Conservation (phyloP, 495 filamentous ascomycete genomes). For the Glarea lozoyensis region DNA sequence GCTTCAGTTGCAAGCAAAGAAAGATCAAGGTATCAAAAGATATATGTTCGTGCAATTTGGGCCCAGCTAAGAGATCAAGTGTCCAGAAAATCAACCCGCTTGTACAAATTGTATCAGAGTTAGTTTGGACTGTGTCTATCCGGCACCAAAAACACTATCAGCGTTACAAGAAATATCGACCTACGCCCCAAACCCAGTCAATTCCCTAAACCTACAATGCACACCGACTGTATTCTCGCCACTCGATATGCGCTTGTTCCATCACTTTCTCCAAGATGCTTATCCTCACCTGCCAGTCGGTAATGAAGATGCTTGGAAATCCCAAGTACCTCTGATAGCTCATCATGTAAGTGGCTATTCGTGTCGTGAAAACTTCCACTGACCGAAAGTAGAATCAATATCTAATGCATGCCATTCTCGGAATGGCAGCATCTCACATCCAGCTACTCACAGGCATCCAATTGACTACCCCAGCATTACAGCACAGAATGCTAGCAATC, state of each 20-base stretch:
- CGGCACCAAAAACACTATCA: slow-evolving; percentile 6
- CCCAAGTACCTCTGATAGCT: slow-evolving; percentile 15
- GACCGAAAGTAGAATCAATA: slow-evolving; percentile 13
- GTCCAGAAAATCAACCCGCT: slow-evolving; percentile 17
- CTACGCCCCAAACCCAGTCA: slow-evolving; percentile 7
- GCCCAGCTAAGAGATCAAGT: slow-evolving; percentile 3
- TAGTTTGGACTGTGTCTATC: slow-evolving; percentile 13
- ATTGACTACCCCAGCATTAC: slow-evolving; percentile 4
- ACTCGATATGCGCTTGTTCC: slow-evolving; percentile 17
- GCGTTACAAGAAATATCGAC: slow-evolving; percentile 2
- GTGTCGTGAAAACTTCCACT: neutral
- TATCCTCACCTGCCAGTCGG: slow-evolving; percentile 18
- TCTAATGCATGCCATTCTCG: slow-evolving; percentile 20
- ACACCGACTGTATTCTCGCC: slow-evolving; percentile 16
- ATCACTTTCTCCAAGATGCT: slow-evolving; percentile 15
- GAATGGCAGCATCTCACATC: slow-evolving; percentile 14
- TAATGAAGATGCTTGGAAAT: slow-evolving; percentile 12
- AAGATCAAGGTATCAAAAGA: slow-evolving; percentile 18
- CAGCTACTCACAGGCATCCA: slow-evolving; percentile 5
- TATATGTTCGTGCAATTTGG: neutral
- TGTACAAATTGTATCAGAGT: slow-evolving; percentile 13
- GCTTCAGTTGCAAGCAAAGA: slow-evolving; percentile 18
- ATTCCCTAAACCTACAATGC: slow-evolving; percentile 7
- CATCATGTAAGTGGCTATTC: slow-evolving; percentile 12
- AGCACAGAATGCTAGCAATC: slow-evolving; percentile 16